A percentile compares a stretch with the other conserved stretches of the same genome.
Conservation (phyloP, 139 green algal genomes). For the Chlorella sp. region DNA sequence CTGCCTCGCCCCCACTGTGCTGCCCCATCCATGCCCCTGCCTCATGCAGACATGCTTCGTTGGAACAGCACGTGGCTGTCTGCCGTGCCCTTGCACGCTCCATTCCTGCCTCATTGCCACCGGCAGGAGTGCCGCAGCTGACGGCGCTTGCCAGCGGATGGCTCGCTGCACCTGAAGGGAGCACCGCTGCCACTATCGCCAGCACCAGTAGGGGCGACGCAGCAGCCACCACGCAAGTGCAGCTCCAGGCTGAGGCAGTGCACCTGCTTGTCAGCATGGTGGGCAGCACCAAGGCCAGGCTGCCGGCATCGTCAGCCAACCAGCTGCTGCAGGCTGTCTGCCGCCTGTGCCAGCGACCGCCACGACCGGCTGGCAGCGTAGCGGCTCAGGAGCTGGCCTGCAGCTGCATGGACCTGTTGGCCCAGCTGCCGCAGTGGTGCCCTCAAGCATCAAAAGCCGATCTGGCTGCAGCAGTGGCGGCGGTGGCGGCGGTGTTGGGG, state of each 20-base stretch:
- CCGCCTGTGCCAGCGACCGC: background rate
- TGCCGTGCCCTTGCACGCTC: background rate
- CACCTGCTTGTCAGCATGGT: background rate
- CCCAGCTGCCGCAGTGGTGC: slow-evolving; percentile 24
- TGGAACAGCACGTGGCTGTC: background rate
- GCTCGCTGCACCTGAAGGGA: background rate
- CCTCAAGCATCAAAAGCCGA: background rate
- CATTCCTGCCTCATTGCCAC: background rate
- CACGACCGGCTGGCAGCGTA: background rate
- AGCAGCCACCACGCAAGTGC: background rate
- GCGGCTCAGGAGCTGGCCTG: slow-evolving; percentile 1
- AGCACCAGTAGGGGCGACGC: background rate
- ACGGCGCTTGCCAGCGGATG: background rate
- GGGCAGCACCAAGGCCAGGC: background rate
- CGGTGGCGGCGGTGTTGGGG: background rate
- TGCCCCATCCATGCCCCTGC: no score
- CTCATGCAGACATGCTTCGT: background rate
- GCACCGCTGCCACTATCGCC: background rate
- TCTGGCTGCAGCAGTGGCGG: slow-evolving; percentile 1
- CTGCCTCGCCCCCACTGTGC: background rate
- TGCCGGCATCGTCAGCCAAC: background rate
- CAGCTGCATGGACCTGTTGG: slow-evolving; percentile 16
- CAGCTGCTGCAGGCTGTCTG: background rate
- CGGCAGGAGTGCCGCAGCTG: background rate
- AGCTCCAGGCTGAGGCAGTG: slow-evolving; percentile 24